A percentile compares a stretch with the other conserved stretches of the same genome.
Evolutionary conservation across 2,329 filamentous ascomycete species (phyloP).

Genomic region (Neonectria faginata): DNA sequence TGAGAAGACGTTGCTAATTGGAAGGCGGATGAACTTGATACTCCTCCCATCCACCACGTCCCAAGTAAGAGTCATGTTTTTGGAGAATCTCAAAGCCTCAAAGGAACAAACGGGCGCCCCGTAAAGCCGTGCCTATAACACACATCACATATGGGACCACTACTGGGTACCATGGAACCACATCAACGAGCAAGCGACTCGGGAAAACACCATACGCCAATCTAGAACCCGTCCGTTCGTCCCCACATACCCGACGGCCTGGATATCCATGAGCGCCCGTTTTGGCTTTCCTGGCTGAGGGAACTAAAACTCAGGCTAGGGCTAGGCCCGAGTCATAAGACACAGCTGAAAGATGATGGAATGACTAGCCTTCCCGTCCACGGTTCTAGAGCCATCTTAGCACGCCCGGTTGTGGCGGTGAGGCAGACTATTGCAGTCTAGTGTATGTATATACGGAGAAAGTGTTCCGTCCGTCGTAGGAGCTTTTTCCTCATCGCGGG

Average conservation of each 20-base stretch:
- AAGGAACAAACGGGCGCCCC: too few species aligned
- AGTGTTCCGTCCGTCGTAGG: background rate
- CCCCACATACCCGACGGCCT: background rate
- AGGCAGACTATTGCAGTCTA: background rate
- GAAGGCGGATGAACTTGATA: too few species aligned
- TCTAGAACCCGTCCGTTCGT: background rate
- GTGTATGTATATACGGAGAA: background rate
- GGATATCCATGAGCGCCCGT: background rate
- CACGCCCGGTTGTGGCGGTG: background rate
- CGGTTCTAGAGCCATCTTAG: background rate
- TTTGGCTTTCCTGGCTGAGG: background rate
- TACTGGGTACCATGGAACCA: background rate
- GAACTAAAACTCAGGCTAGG: background rate
- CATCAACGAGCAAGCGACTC: background rate
- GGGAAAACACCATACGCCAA: background rate
- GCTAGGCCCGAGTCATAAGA: background rate
- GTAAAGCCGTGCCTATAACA: too few species aligned
- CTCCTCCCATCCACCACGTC: too few species aligned
- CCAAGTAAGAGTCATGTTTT: too few species aligned
- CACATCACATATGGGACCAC: too few species aligned
- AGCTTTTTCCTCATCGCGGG: background rate
- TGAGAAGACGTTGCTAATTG: too few species aligned
- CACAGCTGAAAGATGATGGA: background rate
- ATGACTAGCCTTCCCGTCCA: background rate
- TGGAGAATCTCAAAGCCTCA: too few species aligned